Evolutionary conservation across 495 filamentous ascomycete species (phyloP), one percentile per base, ranked within the genome.

Genomic region (Evernia prunastri): DNA sequence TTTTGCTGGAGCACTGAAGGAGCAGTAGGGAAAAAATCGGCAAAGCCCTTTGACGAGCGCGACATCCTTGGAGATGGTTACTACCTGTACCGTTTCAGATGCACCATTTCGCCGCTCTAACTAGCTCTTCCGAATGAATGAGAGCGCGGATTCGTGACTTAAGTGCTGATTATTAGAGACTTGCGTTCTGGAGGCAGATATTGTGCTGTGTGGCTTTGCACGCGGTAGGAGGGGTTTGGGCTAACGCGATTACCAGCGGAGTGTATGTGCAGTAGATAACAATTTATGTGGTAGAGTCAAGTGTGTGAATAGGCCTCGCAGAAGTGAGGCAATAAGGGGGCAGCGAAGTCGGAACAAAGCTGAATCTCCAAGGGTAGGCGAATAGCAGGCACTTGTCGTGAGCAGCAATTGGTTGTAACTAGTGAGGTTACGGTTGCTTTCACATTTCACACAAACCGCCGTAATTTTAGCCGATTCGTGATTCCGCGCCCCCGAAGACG

Each of bases 1-100:
- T 78, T 83, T 70, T 81, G 80, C 66, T 79, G 78, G 40, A 87
- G 79, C 65, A 87, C 81, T 58, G 82, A 85, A 67, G 92, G 89
- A 67, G 92, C 92, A 73, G 88, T 84, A 65, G 92, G 90, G 74
- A 95, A 96, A 81, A 91, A 95, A 76, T 91, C 86, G 73, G 89
- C 89, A 84, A 90, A 94, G 73, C 89, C 86, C 80, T 89, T 88
- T 70, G 86, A 81, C 70, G 88, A 85, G 80, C 87, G 88, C 83
- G 90, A 89, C 89, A 90, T 91, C 63, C 66, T 81, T 74, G 33
- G 56, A 39, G 33, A 59, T 49, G 27, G 37, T 47, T 42, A 36
- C 59, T 66, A 66, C 42, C 64, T 66, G 31, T 53, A 10, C 47
- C 64, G 23, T 56, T 56, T 66, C 17, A 66, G 53, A 66, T 66